Evolutionary conservation across 495 filamentous ascomycete species (phyloP).

Genomic region (Pseudomonodictys pantanalensis): DNA sequence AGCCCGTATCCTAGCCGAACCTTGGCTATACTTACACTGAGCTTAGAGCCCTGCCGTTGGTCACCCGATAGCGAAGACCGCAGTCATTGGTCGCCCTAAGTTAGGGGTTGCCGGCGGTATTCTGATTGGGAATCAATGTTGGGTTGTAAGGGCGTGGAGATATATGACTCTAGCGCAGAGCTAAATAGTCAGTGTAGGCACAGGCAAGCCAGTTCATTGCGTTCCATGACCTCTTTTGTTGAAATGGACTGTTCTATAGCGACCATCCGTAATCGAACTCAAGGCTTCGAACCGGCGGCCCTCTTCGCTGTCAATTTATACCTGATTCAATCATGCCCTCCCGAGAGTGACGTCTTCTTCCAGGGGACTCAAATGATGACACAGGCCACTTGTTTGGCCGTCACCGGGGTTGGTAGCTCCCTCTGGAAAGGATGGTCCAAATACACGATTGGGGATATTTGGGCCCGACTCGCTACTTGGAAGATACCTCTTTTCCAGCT

Average conservation of each 20-base stretch:
- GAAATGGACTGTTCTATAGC: neutral
- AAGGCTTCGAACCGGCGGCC: conserved; percentile 7
- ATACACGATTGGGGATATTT: conserved; percentile 5
- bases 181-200: too few species aligned
- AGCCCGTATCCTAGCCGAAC: too few species aligned
- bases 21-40: too few species aligned
- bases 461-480: conserved; percentile 12
- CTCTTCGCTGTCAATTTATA: neutral
- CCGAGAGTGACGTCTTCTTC: conserved; percentile 11
- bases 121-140: too few species aligned
- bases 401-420: conserved; percentile 1
- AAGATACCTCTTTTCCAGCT: conserved; percentile 16
- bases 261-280: conserved; percentile 7
- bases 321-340: conserved; percentile 4
- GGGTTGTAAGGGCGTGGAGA: too few species aligned
- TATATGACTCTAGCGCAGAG: too few species aligned
- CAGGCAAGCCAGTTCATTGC: too few species aligned
- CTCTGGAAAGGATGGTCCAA: conserved; percentile 10
- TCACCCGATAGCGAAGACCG: too few species aligned
- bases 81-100: too few species aligned
- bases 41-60: too few species aligned
- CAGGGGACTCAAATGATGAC: conserved; percentile 3
- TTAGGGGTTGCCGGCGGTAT: too few species aligned
- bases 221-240: too few species aligned
- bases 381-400: neutral